Base-by-base conservation (phyloP, 495 filamentous ascomycete genomes). In the Bombardia bombarda region DNA sequence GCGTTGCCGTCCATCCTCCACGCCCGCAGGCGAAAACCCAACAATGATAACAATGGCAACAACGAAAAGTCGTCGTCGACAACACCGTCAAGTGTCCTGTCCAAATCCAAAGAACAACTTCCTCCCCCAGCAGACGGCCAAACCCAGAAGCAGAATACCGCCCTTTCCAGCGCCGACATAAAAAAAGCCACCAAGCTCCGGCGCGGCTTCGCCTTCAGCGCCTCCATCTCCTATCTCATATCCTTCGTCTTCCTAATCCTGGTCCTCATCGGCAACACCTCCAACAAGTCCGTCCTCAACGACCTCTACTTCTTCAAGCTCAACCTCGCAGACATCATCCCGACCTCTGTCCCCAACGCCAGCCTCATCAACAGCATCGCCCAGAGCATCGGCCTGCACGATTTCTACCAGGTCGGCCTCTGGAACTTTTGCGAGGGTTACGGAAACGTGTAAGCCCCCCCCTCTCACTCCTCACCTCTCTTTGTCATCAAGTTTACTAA, bases 351-450 rank as follows among this genome's bases (percentile, higher is more conserved):
- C 13, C 86, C 87, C 18, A 85, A 89, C 53, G 82, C 80, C 20
- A 66, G 66, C 4, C 69, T 95, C 10, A 84, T 94, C 65, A 95
- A 95, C 66, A 83, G 73, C 41, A 87, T 95, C 44, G 89, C 89
- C n/a, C 85, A 83, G 31, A 82, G 82, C 9, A 74, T 97, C 37
- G 90, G 90, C 6, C 69, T 95, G 14, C 86, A 93, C 51, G 90
- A 95, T 64, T 97, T 92, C 65, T 97, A 97, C 60, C 82, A 86
- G 53, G 87, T 94, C 26, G 90, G 90, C 4, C 60, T 95, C 26
- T 43, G 41, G 41, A 43, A 43, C 17, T 43, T 43, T 18, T 43
- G 41, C 53, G 85, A 90, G 64, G 90, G 90, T 14, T 90, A 87
- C 62, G 62, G 79, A 32, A 69, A 70, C 33, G 63, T 75, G 63